Base-by-base conservation (phyloP, 2,329 filamentous ascomycete genomes). In the Purpureocillium takamizusanense region DNA sequence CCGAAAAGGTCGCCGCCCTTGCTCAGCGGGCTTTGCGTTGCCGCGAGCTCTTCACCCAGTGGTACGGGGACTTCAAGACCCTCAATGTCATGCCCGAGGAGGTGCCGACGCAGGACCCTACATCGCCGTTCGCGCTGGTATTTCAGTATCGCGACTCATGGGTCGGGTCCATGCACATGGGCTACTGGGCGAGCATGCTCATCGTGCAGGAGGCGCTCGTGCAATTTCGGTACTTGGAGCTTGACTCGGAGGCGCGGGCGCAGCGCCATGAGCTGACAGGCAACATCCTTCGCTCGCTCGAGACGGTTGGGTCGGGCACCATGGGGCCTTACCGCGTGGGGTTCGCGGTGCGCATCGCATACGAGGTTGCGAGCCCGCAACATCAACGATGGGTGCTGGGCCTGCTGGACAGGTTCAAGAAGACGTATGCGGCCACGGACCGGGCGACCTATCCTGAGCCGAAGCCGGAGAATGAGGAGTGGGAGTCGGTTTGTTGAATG, bases 281-380 rank as follows among this genome's bases (percentile, higher is more conserved):
- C 16, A 54, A 53, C 23, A 64, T 67, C 32, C 43, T 62, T 25
- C 55, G 59, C 11, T 62, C 59, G 10, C 43, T 66, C 33, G 63
- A 66, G 47, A 55, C 48, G 10, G 48, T 66, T 4, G 53, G 56
- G n/a, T 39, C 39, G 17, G 63, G 61, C 4, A 46, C 56, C 10
- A 56, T 66, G 54, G 63, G 63, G 3, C 60, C 59, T 28, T 61
- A 60, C 37, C 52, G 63, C 18, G 44, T 64, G 25, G 61, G 60
- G 9, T 63, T 46, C 36, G 47, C 56, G 14, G 45, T 66, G 31
- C 52, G 61, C 16, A 60, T 67, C 16, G 58, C 53, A 32, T 63
- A 62, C 38, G 62, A 66, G 35, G 55, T 66, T 46, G 59, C 56
- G 21, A 56, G 55, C 28, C 42, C 49, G 8, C 45, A 53, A 14